Evolutionary conservation across 129 eudicot species (phyloP).

Genomic region (Calendula officinalis): DNA sequence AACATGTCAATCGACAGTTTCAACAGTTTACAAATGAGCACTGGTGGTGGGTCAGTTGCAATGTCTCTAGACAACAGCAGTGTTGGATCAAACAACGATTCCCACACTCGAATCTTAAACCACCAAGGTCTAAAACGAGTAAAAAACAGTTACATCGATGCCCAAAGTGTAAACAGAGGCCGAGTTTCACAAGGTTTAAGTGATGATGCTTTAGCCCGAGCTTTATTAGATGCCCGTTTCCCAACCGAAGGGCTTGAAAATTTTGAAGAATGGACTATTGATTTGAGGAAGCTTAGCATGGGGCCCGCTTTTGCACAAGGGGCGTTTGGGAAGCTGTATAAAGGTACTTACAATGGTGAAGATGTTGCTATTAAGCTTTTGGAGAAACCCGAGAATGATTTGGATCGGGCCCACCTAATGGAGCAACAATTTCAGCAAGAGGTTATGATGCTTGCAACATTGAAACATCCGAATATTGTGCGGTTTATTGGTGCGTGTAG

Average conservation of each 20-base stretch:
- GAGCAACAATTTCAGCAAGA: constrained; percentile 99
- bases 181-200: constrained; percentile 66
- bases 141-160: constrained; percentile 55
- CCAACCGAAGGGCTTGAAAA: constrained; percentile 76
- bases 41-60: constrained; percentile 87
- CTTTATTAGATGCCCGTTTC: constrained; percentile 60
- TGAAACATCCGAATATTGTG: constrained; percentile 87
- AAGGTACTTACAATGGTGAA: constrained; percentile 77
- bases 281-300: constrained; percentile 74
- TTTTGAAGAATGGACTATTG: constrained; percentile 88
- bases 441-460: constrained; percentile 89
- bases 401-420: constrained; percentile 87
- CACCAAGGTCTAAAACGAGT: constrained; percentile 76
- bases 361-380: constrained; percentile 88
- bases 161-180: constrained; percentile 68
- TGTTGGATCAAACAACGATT: constrained; percentile 73
- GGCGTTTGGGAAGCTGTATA: constrained; percentile 86
- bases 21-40: constrained; percentile 72
- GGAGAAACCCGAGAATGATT: constrained; percentile 83
- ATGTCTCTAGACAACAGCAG: constrained; percentile 91
- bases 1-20: constrained; percentile 81
- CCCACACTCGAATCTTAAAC: constrained; percentile 77
- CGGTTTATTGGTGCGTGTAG: constrained; percentile 95
- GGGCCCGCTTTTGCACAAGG: constrained; percentile 94
- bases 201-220: constrained; percentile 76